Conservation (phyloP, 2,329 filamentous ascomycete species). For the Orbilia oligospora region DNA sequence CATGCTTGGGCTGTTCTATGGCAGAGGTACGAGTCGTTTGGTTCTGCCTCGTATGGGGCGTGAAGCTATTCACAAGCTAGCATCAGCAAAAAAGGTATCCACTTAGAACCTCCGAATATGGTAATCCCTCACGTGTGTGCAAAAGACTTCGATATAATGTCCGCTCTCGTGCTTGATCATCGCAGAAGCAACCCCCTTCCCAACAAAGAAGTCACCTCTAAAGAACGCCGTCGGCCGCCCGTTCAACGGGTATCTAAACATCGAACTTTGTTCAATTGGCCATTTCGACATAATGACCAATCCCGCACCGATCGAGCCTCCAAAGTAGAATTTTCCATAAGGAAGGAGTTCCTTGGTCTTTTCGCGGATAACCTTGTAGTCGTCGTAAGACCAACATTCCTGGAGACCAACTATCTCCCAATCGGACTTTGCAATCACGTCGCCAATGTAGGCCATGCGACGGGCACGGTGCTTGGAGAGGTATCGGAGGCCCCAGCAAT, state of each 20-base stretch:
- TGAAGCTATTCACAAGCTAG: slow-evolving; percentile 72
- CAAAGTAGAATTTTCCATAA: slow-evolving; percentile 92
- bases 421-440: slow-evolving; percentile 77
- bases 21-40: slow-evolving; percentile 86
- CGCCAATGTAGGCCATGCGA: slow-evolving; percentile 86
- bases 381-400: slow-evolving; percentile 81
- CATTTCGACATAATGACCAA: slow-evolving; percentile 90
- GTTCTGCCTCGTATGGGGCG: slow-evolving; percentile 82
- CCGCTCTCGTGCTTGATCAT: slow-evolving; percentile 76
- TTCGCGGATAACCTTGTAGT: slow-evolving; percentile 80
- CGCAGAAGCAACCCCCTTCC: slow-evolving; percentile 91
- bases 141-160: slow-evolving; percentile 84
- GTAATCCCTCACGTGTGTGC: slow-evolving; percentile 78
- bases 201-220: slow-evolving; percentile 95
- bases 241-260: slow-evolving; percentile 90
- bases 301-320: slow-evolving; percentile 91
- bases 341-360: slow-evolving; percentile 92
- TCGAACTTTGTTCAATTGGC: slow-evolving; percentile 90
- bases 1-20: slow-evolving; percentile 94
- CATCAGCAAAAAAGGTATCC: neutral
- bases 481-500: slow-evolving; percentile 96
- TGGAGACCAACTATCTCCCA: slow-evolving; percentile 93
- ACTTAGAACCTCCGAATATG: slow-evolving; percentile 14
- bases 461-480: slow-evolving; percentile 82
- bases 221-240: slow-evolving; percentile 94